Evolutionary conservation across 495 filamentous ascomycete genomes (phyloP).

Genomic region (Annulohypoxylon bovei): DNA sequence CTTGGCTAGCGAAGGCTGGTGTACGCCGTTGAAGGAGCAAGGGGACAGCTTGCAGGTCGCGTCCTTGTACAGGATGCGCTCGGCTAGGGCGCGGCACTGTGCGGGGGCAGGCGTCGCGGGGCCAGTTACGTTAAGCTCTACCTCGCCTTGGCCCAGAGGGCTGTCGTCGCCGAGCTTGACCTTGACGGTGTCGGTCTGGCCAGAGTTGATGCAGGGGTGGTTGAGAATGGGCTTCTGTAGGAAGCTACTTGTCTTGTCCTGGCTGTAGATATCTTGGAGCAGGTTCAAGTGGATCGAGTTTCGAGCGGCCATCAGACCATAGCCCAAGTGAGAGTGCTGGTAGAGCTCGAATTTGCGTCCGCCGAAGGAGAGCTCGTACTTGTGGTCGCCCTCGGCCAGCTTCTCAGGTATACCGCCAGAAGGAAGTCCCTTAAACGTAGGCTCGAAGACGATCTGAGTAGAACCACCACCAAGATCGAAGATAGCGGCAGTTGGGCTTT

Average conservation of each 20-base stretch:
- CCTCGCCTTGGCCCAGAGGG: conserved; percentile 62
- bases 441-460: conserved; percentile 98
- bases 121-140: conserved; percentile 89
- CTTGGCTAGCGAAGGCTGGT: conserved; percentile 91
- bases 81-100: conserved; percentile 88
- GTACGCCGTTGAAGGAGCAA: conserved; percentile 96
- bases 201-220: conserved; percentile 90
- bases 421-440: conserved; percentile 79
- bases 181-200: conserved; percentile 73
- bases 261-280: conserved; percentile 63
- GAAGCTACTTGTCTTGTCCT: conserved; percentile 62
- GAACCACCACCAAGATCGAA: conserved; percentile 95
- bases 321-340: conserved; percentile 97
- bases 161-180: conserved; percentile 72
- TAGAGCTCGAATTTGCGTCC: conserved; percentile 93
- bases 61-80: conserved; percentile 91
- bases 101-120: conserved; percentile 76
- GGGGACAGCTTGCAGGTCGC: conserved; percentile 81
- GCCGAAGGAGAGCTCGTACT: conserved; percentile 90
- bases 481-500: conserved; percentile 88
- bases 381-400: conserved; percentile 91
- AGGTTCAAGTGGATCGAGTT: conserved; percentile 81
- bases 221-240: conserved; percentile 71
- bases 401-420: conserved; percentile 87
- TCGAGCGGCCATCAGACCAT: conserved; percentile 94